Base-by-base conservation (phyloP, 257 asterid species). In the Solanum boliviense region DNA sequence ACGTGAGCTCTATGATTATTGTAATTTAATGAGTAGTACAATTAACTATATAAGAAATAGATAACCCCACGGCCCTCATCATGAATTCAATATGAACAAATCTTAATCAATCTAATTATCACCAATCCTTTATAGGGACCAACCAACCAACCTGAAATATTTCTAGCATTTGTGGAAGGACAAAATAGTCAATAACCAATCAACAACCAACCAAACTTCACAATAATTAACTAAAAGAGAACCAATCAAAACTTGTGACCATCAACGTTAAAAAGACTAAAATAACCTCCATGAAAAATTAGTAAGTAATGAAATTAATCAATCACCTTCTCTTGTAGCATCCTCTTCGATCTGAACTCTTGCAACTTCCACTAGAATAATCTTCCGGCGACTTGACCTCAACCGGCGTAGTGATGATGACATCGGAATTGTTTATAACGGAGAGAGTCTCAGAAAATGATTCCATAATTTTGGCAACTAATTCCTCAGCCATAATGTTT, bases 271-370 rank as follows among this genome's bases (percentile, higher is more conserved):
- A 75, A 83, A 48, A 65, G 81, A 86, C 90, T 9, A 86, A 18
- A 65, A 52, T 52, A 38, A 35, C 91, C 88, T 38, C 15, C 65
- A 32, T 23, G 3, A 39, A 39, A 85, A 62, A 16, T 27, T 18
- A 15, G 12, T 21, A 41, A 13, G 5, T 31, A 74, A 56, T 56
- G 65, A 56, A 56, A 56, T 13, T 36, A 52, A 52, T 16, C 23
- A 71, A 34, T 83, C 13, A 88, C 97, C 93, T 94, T 91, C 95
- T 91, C 91, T 94, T 94, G 90, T 93, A 93, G 91, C 94, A 90
- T 31, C 97, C 97, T 68, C 97, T 90, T 78, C 94, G 92, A 87
- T 92, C 95, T 81, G 91, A 91, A 39, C 89, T 89, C 90, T 93
- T 94, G 91, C 90, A 86, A 52, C 93, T 90, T 15, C 91, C 90